Conservation (phyloP, 129 eudicot species). For the Solidago caesia region DNA sequence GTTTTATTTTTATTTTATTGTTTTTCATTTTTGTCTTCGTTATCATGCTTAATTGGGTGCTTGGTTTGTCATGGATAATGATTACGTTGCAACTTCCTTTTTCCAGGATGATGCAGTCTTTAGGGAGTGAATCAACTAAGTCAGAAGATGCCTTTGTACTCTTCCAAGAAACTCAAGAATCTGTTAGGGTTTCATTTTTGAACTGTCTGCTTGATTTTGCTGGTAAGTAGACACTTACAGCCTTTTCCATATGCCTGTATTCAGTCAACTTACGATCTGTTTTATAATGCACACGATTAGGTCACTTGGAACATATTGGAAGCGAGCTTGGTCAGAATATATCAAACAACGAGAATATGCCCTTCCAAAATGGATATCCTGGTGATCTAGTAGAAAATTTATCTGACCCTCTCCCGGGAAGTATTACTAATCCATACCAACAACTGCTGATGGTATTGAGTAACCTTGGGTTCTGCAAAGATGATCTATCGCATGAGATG, state of each 20-base stretch:
- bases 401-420: constrained; percentile 72
- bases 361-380: constrained; percentile 63
- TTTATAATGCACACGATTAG: constrained; percentile 39
- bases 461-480: constrained; percentile 95
- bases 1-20: too few relatives aligned
- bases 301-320: constrained; percentile 84
- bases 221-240: constrained; percentile 49
- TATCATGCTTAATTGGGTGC: not conserved
- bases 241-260: constrained; percentile 5
- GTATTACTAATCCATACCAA: constrained; percentile 71
- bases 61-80: too few relatives aligned
- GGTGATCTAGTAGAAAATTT: constrained; percentile 50
- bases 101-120: constrained; percentile 75
- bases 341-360: constrained; percentile 51
- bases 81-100: not conserved
- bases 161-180: constrained; percentile 88
- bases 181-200: constrained; percentile 82
- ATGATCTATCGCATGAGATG: constrained; percentile 81
- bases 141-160: constrained; percentile 72
- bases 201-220: constrained; percentile 90
- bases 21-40: not conserved
- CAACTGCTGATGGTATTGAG: constrained; percentile 92
- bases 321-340: constrained; percentile 57
- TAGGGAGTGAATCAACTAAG: constrained; percentile 72
- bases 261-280: constrained; percentile 21